phyloP scores from a whole-genome alignment of 2,329 filamentous ascomycete species.

The Talaromyces albobiverticillius region DNA sequence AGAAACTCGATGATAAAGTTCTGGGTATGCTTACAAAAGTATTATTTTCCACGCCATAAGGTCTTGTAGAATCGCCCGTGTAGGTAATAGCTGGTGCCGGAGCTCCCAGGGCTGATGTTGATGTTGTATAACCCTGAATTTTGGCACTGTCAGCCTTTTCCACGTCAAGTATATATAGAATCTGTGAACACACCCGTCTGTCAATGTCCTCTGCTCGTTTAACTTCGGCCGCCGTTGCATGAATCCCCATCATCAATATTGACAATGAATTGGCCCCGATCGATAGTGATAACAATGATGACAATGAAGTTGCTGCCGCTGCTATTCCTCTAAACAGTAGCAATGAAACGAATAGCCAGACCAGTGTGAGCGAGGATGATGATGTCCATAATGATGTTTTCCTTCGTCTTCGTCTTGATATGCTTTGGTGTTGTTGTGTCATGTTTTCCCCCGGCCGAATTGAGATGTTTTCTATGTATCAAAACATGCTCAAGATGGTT shows the following conservation, averaged over 20 bases:
- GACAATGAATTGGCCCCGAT: neutral
- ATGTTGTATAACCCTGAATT: neutral
- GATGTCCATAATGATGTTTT: neutral
- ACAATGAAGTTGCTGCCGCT: neutral
- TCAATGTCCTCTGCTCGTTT: neutral
- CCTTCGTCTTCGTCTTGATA: neutral
- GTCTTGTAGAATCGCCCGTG: conserved; percentile 20
- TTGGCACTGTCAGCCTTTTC: neutral
- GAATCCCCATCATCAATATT: no score
- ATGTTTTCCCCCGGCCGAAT: neutral
- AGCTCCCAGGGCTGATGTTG: neutral
- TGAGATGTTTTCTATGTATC: neutral
- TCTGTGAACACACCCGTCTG: neutral
- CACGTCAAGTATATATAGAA: neutral
- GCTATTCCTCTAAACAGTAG: neutral
- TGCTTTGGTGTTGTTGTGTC: neutral
- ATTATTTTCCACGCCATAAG: conserved; percentile 23
- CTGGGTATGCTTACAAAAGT: conserved; percentile 19
- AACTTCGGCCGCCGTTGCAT: neutral
- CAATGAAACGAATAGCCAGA: neutral
- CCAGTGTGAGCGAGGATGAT: neutral
- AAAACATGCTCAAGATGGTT: neutral
- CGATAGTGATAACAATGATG: neutral
- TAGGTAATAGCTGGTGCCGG: conserved; percentile 17
- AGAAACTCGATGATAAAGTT: no score